phyloP scores from a whole-genome alignment of 2,329 filamentous ascomycete species.

The Aspergillus pseudonomiae region DNA sequence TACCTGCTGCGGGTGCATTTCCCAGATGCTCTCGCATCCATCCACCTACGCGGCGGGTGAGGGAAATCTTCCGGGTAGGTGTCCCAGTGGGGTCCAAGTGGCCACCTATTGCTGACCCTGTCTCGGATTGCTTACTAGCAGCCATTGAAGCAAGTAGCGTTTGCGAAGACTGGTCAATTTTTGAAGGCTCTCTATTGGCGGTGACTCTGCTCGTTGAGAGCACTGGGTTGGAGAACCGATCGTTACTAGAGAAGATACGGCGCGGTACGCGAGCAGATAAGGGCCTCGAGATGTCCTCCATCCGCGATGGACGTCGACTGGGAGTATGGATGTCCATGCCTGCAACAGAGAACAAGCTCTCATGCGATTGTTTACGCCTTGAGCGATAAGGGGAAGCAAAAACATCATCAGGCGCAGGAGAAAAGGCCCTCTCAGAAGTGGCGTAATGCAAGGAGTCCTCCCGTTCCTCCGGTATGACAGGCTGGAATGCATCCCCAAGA shows the following conservation, averaged over 20 bases:
- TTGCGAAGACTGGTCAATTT: slow-evolving; percentile 30
- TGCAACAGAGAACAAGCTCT: slow-evolving; percentile 83
- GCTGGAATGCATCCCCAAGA: slow-evolving; percentile 27
- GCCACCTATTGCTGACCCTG: slow-evolving; percentile 29
- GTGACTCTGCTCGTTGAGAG: slow-evolving; percentile 43
- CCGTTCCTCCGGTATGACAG: slow-evolving; percentile 44
- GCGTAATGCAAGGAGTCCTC: slow-evolving; percentile 32
- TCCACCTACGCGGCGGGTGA: slow-evolving; percentile 62
- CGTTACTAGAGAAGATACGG: slow-evolving; percentile 49
- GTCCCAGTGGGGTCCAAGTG: slow-evolving; percentile 24
- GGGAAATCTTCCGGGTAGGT: slow-evolving; percentile 31
- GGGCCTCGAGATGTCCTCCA: slow-evolving; percentile 59
- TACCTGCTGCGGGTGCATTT: slow-evolving; percentile 46
- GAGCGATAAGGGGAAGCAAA: slow-evolving; percentile 39
- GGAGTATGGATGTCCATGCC: slow-evolving; percentile 90
- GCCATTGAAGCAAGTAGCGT: slow-evolving; percentile 43
- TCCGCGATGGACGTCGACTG: slow-evolving; percentile 73
- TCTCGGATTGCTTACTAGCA: slow-evolving; percentile 23
- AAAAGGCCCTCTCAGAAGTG: slow-evolving; percentile 15
- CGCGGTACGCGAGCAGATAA: slow-evolving; percentile 45
- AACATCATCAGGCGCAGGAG: slow-evolving; percentile 24
- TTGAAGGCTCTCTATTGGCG: slow-evolving; percentile 33
- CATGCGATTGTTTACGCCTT: slow-evolving; percentile 75
- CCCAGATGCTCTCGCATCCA: slow-evolving; percentile 70
- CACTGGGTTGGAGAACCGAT: slow-evolving; percentile 42